phyloP scores from a whole-genome alignment of 257 asterid species.

The Petrea volubilis region DNA sequence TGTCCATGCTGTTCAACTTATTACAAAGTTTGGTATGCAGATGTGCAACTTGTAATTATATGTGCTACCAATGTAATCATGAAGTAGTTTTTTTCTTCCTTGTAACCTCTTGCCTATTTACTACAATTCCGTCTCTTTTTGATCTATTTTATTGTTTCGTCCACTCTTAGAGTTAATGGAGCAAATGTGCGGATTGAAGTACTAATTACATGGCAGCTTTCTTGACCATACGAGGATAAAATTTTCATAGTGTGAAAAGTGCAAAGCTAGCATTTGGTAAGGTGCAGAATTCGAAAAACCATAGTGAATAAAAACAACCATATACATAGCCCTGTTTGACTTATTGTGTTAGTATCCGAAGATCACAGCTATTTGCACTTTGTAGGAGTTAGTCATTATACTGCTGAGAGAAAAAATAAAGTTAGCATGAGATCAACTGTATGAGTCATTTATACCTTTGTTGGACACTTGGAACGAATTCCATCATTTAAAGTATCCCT shows the following conservation, averaged over 20 bases:
- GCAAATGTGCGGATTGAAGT: not conserved
- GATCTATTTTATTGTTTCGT: not conserved
- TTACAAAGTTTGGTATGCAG: slow-evolving; percentile 80
- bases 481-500: not conserved
- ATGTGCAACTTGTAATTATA: slow-evolving; percentile 6
- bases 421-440: not conserved
- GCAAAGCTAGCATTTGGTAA: not conserved
- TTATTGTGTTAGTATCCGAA: not conserved
- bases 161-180: not conserved
- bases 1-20: slow-evolving; percentile 80
- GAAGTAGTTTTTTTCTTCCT: not conserved
- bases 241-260: not conserved
- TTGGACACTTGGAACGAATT: slow-evolving; percentile 1
- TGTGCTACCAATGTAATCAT: slow-evolving; percentile 7
- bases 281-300: not conserved
- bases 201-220: not conserved
- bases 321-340: not conserved
- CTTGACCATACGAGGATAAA: slow-evolving; percentile 4
- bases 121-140: not conserved
- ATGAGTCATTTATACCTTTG: not conserved
- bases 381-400: not conserved
- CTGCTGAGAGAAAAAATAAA: not conserved
- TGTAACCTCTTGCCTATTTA: not conserved
- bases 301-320: not conserved
- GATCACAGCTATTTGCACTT: not conserved